A percentile compares a stretch with the other conserved stretches of the same genome.
Conservation (phyloP, 306 rosid species). For the Trichosanthes cucumerina region DNA sequence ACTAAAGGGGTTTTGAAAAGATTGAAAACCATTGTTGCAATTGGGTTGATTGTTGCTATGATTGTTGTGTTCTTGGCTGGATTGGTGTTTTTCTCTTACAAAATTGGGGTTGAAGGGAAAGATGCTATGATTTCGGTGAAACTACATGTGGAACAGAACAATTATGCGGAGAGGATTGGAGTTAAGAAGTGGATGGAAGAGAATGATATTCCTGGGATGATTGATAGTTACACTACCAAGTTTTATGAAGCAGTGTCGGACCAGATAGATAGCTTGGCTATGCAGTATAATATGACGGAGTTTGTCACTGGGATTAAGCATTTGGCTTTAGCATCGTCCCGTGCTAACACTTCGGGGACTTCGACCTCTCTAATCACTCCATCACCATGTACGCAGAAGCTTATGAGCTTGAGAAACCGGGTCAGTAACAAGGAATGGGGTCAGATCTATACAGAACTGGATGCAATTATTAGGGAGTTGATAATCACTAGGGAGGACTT, state of each 20-base stretch:
- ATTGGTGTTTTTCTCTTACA: constrained; percentile 66
- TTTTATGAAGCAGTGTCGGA: constrained; percentile 68
- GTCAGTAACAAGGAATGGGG: constrained; percentile 70
- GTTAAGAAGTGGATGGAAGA: constrained; percentile 91
- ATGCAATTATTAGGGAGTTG: constrained; percentile 57
- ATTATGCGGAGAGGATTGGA: constrained; percentile 80
- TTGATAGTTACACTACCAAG: constrained; percentile 66
- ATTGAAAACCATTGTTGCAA: constrained; percentile 61
- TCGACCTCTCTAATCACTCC: constrained; percentile 32
- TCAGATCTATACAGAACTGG: constrained; percentile 47
- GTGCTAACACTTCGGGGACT: constrained; percentile 34
- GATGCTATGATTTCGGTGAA: constrained; percentile 83
- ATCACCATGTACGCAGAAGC: constrained; percentile 52
- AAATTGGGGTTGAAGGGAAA: constrained; percentile 90
- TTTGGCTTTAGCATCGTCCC: constrained; percentile 37
- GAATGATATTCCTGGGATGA: constrained; percentile 79
- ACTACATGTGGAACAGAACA: constrained; percentile 62
- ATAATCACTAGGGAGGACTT: constrained; percentile 69
- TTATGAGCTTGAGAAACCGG: constrained; percentile 57
- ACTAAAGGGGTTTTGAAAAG: constrained; percentile 53
- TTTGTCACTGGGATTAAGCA: constrained; percentile 78
- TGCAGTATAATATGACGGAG: constrained; percentile 82
- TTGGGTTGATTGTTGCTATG: constrained; percentile 73
- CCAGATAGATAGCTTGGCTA: constrained; percentile 78
- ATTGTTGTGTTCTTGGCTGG: constrained; percentile 68